These are phyloP conservation scores for Cladophialophora bantiana DNA, from an alignment of 2,329 filamentous ascomycete species.

Conservation along the genomic window DNA sequence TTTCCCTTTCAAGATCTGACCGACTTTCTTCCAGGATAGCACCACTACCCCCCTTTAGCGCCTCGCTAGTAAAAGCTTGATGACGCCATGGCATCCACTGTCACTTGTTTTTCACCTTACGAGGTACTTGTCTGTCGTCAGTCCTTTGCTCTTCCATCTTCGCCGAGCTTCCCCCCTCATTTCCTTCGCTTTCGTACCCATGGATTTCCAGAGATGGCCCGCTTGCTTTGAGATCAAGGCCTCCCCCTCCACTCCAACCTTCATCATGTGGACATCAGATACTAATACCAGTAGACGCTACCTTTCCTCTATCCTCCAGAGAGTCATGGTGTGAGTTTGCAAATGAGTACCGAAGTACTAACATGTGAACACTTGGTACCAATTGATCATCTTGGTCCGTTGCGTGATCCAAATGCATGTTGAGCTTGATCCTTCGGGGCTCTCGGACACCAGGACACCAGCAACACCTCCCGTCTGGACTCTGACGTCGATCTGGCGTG, in stretches of 20 bases:
- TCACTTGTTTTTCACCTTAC: slow-evolving; percentile 1
- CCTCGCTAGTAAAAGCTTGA: neutral
- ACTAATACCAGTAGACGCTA: neutral
- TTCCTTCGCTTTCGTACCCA: neutral
- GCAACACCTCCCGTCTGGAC: neutral
- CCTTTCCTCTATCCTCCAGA: neutral
- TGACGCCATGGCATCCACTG: slow-evolving; percentile 10
- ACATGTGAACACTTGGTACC: slow-evolving; percentile 12
- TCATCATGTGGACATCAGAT: slow-evolving; percentile 5
- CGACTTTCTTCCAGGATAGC: neutral
- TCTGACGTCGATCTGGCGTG: slow-evolving; percentile 6
- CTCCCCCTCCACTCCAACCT: neutral
- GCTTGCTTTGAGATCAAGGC: neutral
- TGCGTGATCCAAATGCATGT: slow-evolving; percentile 5
- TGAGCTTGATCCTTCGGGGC: neutral
- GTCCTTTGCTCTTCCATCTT: neutral
- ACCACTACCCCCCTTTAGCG: neutral
- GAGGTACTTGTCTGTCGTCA: too few relatives aligned
- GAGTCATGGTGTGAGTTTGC: neutral
- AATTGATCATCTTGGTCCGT: neutral
- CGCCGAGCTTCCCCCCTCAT: slow-evolving; percentile 1
- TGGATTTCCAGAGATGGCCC: neutral
- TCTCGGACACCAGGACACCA: neutral
- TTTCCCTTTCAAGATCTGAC: neutral
- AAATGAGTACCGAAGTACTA: neutral